These are phyloP conservation scores for Triadica sebifera DNA, from an alignment of 345 rosid genomes.

Conservation along the genomic window DNA sequence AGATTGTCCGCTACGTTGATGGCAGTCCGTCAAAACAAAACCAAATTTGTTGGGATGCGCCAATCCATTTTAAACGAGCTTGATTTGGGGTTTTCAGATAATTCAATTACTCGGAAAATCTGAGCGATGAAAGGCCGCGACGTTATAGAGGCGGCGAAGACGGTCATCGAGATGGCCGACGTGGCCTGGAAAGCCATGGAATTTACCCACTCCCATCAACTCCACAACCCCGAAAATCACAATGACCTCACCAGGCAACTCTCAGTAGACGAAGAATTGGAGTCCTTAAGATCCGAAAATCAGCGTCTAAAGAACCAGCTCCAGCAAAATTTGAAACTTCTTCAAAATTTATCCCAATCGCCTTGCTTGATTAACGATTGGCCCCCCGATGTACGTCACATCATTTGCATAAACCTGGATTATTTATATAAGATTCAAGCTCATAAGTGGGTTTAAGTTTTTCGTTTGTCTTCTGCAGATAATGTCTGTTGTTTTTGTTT, in stretches of 20 bases:
- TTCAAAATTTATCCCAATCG: constrained; percentile 62
- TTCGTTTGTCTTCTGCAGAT: too few species aligned
- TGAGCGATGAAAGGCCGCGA: constrained; percentile 43
- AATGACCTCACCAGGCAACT: constrained; percentile 9
- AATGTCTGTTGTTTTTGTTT: too few species aligned
- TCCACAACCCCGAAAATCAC: constrained; percentile 22
- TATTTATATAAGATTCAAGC: too few species aligned
- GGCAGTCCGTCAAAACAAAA: too few species aligned
- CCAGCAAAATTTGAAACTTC: constrained; percentile 69
- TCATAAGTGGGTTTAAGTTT: too few species aligned
- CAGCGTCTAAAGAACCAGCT: constrained; percentile 58
- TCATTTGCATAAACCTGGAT: not conserved
- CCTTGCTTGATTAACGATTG: constrained; percentile 58
- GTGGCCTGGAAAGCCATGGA: constrained; percentile 84
- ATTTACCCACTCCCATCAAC: constrained; percentile 53
- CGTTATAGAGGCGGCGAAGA: constrained; percentile 85
- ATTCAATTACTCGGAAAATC: not conserved
- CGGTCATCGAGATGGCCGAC: constrained; percentile 91
- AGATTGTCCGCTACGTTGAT: too few species aligned
- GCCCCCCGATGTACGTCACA: constrained; percentile 69
- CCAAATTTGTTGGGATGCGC: too few species aligned
- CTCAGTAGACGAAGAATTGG: constrained; percentile 50
- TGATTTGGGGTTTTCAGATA: not conserved
- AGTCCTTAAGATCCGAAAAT: constrained; percentile 60
- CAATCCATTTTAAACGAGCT: not conserved